Percentiles rank a stretch among this genome's conserved stretches.
These are phyloP conservation scores for Borovskyia barvae DNA, from an alignment of 208 protist species.

Conservation along the genomic window DNA sequence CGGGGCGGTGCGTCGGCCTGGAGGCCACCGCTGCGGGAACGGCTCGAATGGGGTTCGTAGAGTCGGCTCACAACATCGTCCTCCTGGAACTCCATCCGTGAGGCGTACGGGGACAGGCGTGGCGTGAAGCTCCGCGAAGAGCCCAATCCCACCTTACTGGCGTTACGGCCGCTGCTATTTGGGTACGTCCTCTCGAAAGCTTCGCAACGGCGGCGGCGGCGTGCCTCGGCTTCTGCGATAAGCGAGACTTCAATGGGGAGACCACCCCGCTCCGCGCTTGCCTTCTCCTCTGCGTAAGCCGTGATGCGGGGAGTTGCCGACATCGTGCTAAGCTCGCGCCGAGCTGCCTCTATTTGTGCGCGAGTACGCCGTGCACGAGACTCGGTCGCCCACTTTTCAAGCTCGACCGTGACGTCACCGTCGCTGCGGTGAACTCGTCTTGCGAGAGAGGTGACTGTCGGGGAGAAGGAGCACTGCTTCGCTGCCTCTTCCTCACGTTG, in stretches of 20 bases:
- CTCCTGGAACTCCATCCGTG: conserved; percentile 31
- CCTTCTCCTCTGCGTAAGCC: conserved; percentile 45
- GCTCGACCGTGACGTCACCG: conserved; percentile 17
- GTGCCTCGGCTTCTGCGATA: conserved; percentile 43
- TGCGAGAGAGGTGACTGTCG: conserved; percentile 38
- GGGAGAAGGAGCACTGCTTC: conserved; percentile 27
- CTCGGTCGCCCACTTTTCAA: conserved; percentile 38
- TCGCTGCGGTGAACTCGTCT: conserved; percentile 16
- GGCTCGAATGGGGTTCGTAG: conserved; percentile 23
- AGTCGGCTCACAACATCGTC: conserved; percentile 67
- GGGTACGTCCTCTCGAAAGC: conserved; percentile 32
- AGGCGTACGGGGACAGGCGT: conserved; percentile 45
- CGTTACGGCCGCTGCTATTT: neutral
- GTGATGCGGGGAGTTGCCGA: conserved; percentile 47
- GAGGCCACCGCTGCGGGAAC: neutral
- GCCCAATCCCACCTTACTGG: neutral
- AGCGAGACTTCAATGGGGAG: conserved; percentile 58
- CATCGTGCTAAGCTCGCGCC: conserved; percentile 31
- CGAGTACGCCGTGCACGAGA: conserved; percentile 29
- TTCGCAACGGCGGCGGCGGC: conserved; percentile 51
- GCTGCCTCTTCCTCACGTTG: conserved; percentile 16
- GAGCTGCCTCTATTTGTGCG: conserved; percentile 29
- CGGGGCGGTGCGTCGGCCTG: too few relatives aligned
- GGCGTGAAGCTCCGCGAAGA: conserved; percentile 23
- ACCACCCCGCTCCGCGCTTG: conserved; percentile 13